Percentiles rank a stretch among this genome's conserved stretches.
These are phyloP conservation scores for Galerina marginata DNA, from an alignment of 768 basidiomycete species.

Conservation along the genomic window DNA sequence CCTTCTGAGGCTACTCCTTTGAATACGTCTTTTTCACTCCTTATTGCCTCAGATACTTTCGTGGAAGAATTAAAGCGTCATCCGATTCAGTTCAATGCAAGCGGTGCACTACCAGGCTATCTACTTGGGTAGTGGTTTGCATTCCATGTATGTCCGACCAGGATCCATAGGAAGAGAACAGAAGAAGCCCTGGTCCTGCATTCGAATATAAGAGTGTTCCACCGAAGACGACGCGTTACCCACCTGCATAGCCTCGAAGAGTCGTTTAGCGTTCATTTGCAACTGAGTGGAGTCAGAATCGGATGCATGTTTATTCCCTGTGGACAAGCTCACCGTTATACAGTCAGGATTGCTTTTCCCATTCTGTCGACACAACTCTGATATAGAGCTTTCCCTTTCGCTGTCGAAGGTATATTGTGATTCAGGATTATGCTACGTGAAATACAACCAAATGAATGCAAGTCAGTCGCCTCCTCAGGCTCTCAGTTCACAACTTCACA, in stretches of 20 bases:
- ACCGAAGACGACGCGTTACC: conserved; percentile 5
- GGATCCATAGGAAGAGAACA: conserved; percentile 74
- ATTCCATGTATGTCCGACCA: conserved; percentile 67
- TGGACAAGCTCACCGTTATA: conserved; percentile 49
- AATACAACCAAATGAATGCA: too few species aligned
- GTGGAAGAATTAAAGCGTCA: not conserved
- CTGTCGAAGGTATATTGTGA: conserved; percentile 67
- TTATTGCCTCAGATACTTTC: too few species aligned
- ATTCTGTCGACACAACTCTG: conserved; percentile 62
- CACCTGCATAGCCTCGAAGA: conserved; percentile 80
- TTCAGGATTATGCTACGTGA: conserved; percentile 49
- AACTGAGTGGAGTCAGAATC: conserved; percentile 40
- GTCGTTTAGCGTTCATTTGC: conserved; percentile 62
- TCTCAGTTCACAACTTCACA: not conserved
- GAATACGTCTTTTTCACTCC: too few species aligned
- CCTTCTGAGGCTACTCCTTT: too few species aligned
- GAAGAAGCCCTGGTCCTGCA: conserved; percentile 68
- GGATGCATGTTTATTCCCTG: not conserved
- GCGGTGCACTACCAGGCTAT: not conserved
- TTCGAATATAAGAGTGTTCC: not conserved
- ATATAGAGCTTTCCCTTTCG: conserved; percentile 58
- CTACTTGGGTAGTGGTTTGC: conserved; percentile 62
- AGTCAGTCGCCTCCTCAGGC: not conserved
- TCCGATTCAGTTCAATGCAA: not conserved
- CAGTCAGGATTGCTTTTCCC: conserved; percentile 52